Base-by-base conservation (phyloP, 108 stramenopile species). In the Heterococcus sp. region DNA sequence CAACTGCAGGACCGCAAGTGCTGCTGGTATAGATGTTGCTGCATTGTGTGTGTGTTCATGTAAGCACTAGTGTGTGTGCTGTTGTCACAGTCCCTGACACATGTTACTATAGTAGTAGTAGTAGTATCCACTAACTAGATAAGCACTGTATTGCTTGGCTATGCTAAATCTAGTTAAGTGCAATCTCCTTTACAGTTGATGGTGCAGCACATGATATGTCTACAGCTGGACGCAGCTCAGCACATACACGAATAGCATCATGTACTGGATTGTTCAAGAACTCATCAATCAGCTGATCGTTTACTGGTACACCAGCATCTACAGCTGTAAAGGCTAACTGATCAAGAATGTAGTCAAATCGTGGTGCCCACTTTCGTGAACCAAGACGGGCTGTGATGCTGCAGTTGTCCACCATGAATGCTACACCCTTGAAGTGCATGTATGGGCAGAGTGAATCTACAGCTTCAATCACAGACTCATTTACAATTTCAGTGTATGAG, bases 351-450 rank as follows among this genome's bases (percentile, higher is more conserved):
- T 97, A 97, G 86, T 97, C 96, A 85, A 97, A 97, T 72, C 95
- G 92, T 65, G 96, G 96, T 29, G 95, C 96, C 96, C 96, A 97
- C 88, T 97, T 97, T 71, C 96, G 86, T 4, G 93, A 94, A 74
- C 96, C 96, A 58, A 95, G 93, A 91, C 96, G 94, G 78, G 96
- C 96, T 65, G 96, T 97, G 91, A 94, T 95, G 64, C 94, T 95
- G 92, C 96, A 97, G 92, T 97, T 97, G 87, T 97, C 96, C 69
- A 97, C 96, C 96, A 97, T 97, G 91, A 95, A 95, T 70, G 96
- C 94, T 85, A 97, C 93, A 21, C 96, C 95, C 78, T 93, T 88
- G 93, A 95, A 95, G 92, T 97, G 96, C 96, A 96, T 97, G 93
- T 97, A 97, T 27, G 96, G 96, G 87, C 94, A 94, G 64, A 97